phyloP scores from a whole-genome alignment of 2,329 filamentous ascomycete species.

The Cladobotryum mycophilum region DNA sequence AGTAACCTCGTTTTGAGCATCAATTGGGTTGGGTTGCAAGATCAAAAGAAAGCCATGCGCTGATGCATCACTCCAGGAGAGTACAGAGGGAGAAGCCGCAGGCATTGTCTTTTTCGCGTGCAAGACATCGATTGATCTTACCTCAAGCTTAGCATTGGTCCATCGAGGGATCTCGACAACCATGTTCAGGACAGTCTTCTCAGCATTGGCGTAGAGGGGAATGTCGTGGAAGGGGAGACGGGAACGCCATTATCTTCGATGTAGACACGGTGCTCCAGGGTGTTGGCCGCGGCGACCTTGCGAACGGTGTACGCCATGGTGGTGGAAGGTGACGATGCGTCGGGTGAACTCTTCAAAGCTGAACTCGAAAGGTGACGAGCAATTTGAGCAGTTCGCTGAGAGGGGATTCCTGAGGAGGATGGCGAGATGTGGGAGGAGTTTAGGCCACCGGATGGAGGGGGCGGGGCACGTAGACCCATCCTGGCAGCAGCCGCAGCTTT shows the following conservation, averaged over 20 bases:
- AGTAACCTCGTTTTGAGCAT: background rate
- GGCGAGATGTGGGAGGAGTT: constrained; percentile 17
- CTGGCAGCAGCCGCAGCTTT: constrained; percentile 1
- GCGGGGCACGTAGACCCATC: constrained; percentile 30
- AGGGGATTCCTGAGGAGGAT: constrained; percentile 38
- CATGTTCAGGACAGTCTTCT: constrained; percentile 98
- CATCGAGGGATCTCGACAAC: constrained; percentile 98
- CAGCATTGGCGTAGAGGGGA: constrained; percentile 92
- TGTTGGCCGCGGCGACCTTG: constrained; percentile 86
- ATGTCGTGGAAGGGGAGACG: constrained; percentile 97
- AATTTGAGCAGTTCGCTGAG: constrained; percentile 46
- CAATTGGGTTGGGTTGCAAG: background rate
- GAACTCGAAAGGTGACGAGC: constrained; percentile 45
- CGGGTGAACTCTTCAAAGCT: constrained; percentile 5
- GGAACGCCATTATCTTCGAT: constrained; percentile 95
- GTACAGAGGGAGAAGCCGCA: background rate
- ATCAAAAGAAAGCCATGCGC: background rate
- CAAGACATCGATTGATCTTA: constrained; percentile 40
- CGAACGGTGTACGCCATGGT: constrained; percentile 68
- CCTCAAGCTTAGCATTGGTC: constrained; percentile 99
- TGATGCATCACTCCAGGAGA: background rate
- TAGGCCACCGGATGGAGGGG: constrained; percentile 28
- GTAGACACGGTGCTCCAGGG: constrained; percentile 94
- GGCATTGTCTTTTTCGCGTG: background rate
- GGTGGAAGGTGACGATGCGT: constrained; percentile 16